Base-by-base conservation (phyloP, 345 rosid species). In the Orychophragmus violaceus region DNA sequence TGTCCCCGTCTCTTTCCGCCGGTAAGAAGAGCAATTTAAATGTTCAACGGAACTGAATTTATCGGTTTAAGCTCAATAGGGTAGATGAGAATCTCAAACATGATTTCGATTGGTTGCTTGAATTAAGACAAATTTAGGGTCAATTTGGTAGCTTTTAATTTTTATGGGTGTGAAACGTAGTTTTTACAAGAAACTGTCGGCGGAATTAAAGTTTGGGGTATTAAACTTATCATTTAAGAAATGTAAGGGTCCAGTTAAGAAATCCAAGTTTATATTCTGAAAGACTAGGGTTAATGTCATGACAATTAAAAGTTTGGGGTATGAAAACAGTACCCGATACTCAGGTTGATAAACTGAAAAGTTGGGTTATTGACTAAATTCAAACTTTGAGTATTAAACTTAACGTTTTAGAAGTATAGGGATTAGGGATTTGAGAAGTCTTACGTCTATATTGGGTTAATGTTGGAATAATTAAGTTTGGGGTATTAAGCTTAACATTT, bases 1-100 rank as follows among this genome's bases (percentile, higher is more conserved):
- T 12, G 92, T 87, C 57, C 92, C 92, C 29, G 86, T 84, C 35
- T 45, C 82, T 42, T 86, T 80, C 75, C 95, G 95, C 82, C 82
- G 97, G 97, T 90, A 64, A 64, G 65, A 58, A 51, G 16, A 16
- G 8, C 22, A 8, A 16, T 46, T 48, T 11, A 22, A 23, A 30
- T 49, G 30, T 12, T 49, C 6, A 10, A n/a, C 16, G 0, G 48
- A 6, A 11, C 16, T 41, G 48, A n/a, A 41, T 9, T 13, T 28
- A 24, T 24, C 55, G 2, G 32, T 13, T 10, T 46, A 46, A 45
- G 49, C 23, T 17, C 49, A 6, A 44, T 10, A 12, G 17, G 57
- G 21, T 52, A 52, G 56, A 4, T 24, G 32, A 24, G 19, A 2
- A 33, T 23, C 11, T 33, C 5, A 30, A 1, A 39, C 1, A n/a